Percentiles rank a stretch among this genome's conserved stretches.
phyloP scores from a whole-genome alignment of 176 grass and related monocot species.

The Ampelocalamus luodianensis region DNA sequence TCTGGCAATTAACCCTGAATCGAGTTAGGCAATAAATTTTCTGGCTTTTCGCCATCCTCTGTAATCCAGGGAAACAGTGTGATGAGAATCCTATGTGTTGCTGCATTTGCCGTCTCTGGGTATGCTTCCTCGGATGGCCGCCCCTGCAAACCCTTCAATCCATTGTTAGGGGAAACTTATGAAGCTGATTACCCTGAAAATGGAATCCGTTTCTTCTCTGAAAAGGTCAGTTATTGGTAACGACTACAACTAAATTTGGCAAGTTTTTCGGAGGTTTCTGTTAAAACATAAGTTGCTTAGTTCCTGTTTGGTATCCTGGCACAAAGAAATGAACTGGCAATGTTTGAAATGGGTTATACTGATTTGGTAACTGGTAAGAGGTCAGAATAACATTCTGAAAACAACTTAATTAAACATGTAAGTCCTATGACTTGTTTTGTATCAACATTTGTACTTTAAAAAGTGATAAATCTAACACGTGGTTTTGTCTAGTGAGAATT shows the following conservation, averaged over 20 bases:
- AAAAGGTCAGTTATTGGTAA: slow-evolving; percentile 49
- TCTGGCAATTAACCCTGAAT: not conserved
- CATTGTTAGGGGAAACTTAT: slow-evolving; percentile 65
- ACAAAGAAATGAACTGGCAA: too few species aligned
- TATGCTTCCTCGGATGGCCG: slow-evolving; percentile 63
- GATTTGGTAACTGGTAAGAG: not conserved
- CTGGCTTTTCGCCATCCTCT: not conserved
- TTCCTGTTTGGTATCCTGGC: too few species aligned
- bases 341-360: not conserved
- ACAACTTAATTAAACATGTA: not conserved
- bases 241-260: not conserved
- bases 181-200: slow-evolving; percentile 66
- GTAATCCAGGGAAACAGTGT: slow-evolving; percentile 58
- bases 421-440: not conserved
- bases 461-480: not conserved
- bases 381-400: not conserved
- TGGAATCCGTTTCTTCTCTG: slow-evolving; percentile 60
- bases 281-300: too few species aligned
- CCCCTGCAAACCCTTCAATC: slow-evolving; percentile 65
- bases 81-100: slow-evolving; percentile 68
- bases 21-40: not conserved
- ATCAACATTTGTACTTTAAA: not conserved
- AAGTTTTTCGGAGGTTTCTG: not conserved
- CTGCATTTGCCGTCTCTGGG: slow-evolving; percentile 64
- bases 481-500: not conserved